phyloP scores from a whole-genome alignment of 257 asterid genomes.

The Lantana camara region DNA sequence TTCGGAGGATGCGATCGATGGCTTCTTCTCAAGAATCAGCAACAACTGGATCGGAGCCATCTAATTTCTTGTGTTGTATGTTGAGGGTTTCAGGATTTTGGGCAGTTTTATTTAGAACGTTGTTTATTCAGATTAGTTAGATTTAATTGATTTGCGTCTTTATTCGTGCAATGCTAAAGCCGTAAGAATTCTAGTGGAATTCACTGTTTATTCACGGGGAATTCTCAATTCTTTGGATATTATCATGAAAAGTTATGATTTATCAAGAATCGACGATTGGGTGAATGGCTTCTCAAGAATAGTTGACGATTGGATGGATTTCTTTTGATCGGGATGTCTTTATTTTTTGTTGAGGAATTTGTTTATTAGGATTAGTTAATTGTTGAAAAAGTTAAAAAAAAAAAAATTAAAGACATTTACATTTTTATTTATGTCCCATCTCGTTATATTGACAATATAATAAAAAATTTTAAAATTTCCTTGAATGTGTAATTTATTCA shows the following conservation, averaged over 20 bases:
- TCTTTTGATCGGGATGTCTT: no score
- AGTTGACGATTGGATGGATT: no score
- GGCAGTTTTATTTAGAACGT: slow-evolving; percentile 4
- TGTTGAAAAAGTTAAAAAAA: no score
- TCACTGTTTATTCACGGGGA: background rate
- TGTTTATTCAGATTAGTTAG: slow-evolving; percentile 19
- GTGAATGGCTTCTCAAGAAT: no score
- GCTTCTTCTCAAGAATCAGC: slow-evolving; percentile 18
- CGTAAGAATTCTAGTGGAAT: background rate
- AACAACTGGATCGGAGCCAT: slow-evolving; percentile 12
- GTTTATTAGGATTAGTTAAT: no score
- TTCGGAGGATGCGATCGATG: slow-evolving; percentile 19
- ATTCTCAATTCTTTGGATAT: background rate
- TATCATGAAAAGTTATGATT: background rate
- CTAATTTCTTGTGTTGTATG: slow-evolving; percentile 6
- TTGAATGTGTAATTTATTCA: no score
- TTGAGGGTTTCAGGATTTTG: slow-evolving; percentile 9
- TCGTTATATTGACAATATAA: no score
- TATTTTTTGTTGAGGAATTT: no score
- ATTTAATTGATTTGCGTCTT: background rate
- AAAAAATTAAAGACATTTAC: no score
- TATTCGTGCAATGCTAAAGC: background rate
- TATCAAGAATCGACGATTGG: background rate
- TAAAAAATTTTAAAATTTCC: no score
- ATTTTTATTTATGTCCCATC: no score